Base-by-base conservation (phyloP, 371 early-diverging fungal species). In the Batrachochytrium dendrobatidis region DNA sequence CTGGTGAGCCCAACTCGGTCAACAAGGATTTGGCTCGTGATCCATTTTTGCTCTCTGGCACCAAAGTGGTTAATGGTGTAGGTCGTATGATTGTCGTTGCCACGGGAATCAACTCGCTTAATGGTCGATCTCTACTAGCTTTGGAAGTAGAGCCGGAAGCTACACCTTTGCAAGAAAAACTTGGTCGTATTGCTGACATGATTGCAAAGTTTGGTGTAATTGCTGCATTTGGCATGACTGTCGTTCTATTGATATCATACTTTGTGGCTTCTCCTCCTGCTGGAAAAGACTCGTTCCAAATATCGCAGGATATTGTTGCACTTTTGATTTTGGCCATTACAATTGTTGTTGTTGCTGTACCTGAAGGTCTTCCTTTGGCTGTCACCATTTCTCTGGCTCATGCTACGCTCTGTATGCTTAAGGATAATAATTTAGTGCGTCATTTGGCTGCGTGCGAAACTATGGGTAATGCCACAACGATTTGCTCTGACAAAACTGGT, bases 321-420 rank as follows among this genome's bases (percentile, higher is more conserved):
- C 87, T 95, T 29, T 43, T 77, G 35, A 77, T 79, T 46, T 56
- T 63, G 22, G 77, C 69, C 17, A 58, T 79, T 51, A 94, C 94
- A n/a, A 84, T 95, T 31, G 86, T 94, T 44, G 96, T 95, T 8
- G 93, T 95, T 28, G 94, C 95, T 44, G 94, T 95, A 7, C 95
- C 97, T 17, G 97, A 96, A 72, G 97, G 97, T 53, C 75, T 96
- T 33, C 97, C 97, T 0, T 88, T 96, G 83, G 95, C 95, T 17
- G 95, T 95, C 15, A 94, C 95, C n/a, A 81, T 96, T 60, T 83
- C 97, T 30, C 81, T 96, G 17, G 94, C 92, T 18, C 89, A 89
- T 67, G 93, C 93, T 17, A 91, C 93, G 2, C 87, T 90, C 8
- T 83, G 87, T 70, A 94, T 95, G 95, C 78, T 93, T 51, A 87